Evolutionary conservation across 2,329 filamentous ascomycete species (phyloP).

Genomic region (Colletotrichum sp.): DNA sequence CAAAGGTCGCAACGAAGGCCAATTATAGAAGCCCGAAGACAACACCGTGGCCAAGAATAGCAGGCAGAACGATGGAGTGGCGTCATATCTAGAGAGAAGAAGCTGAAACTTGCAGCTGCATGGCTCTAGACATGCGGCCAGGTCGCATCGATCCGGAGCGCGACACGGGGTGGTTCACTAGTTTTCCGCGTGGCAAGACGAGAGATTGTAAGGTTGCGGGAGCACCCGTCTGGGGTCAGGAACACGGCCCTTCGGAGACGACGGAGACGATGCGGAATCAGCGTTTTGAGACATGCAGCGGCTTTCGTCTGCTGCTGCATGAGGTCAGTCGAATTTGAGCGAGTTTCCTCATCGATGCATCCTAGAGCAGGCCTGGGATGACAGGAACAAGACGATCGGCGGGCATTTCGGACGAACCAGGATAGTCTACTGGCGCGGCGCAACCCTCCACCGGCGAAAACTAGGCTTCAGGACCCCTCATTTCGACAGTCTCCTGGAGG

Average conservation of each 20-base stretch:
- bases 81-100: neutral
- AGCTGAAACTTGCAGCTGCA: neutral
- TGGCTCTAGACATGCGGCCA: neutral
- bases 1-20: neutral
- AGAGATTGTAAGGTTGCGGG: neutral
- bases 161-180: neutral
- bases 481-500: neutral
- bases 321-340: neutral
- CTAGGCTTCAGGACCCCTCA: neutral
- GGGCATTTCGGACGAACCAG: conserved; percentile 6
- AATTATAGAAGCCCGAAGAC: neutral
- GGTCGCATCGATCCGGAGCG: neutral
- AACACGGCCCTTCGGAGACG: conserved; percentile 17
- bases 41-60: neutral
- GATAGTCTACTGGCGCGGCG: neutral
- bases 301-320: neutral
- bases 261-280: neutral
- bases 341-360: neutral
- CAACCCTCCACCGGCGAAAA: neutral
- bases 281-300: neutral
- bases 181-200: neutral
- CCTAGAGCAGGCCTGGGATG: neutral
- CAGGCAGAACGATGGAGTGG: neutral
- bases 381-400: conserved; percentile 5
- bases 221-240: conserved; percentile 16